These are phyloP conservation scores for Teratosphaeria viscida DNA, from an alignment of 2,329 filamentous ascomycete species.

Conservation along the genomic window DNA sequence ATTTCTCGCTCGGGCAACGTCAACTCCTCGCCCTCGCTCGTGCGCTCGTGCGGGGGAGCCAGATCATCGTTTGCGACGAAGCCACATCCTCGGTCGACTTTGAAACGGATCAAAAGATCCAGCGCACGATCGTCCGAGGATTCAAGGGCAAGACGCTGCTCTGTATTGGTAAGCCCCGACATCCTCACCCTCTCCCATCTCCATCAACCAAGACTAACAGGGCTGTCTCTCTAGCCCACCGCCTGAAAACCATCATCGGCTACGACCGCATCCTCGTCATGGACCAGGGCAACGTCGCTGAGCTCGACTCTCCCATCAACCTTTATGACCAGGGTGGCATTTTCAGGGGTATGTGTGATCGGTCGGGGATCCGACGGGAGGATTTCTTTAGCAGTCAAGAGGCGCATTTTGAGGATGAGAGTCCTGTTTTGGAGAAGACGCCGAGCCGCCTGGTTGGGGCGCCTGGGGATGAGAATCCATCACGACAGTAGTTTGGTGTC, in stretches of 20 bases:
- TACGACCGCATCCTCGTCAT: constrained; percentile 97
- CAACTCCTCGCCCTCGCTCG: constrained; percentile 92
- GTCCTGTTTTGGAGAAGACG: constrained; percentile 17
- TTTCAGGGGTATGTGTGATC: constrained; percentile 82
- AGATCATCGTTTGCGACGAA: constrained; percentile 95
- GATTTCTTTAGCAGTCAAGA: constrained; percentile 33
- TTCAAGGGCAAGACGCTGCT: constrained; percentile 82
- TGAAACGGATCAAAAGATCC: constrained; percentile 94
- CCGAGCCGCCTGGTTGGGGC: constrained; percentile 12
- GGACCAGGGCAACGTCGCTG: constrained; percentile 78
- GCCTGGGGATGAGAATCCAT: background rate
- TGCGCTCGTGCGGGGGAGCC: constrained; percentile 74
- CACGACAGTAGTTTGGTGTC: background rate
- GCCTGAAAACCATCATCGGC: constrained; percentile 75
- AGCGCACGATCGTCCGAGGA: constrained; percentile 71
- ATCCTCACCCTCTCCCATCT: background rate
- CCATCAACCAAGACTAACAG: background rate
- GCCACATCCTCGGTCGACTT: constrained; percentile 89
- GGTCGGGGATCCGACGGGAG: constrained; percentile 59
- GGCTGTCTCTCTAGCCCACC: background rate
- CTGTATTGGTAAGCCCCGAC: constrained; percentile 72
- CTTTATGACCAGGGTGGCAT: constrained; percentile 62
- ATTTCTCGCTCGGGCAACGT: constrained; percentile 89
- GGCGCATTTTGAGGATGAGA: constrained; percentile 16
- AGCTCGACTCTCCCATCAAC: constrained; percentile 65